phyloP scores from a whole-genome alignment of 495 filamentous ascomycete species.

The Alectoria sarmentosa region DNA sequence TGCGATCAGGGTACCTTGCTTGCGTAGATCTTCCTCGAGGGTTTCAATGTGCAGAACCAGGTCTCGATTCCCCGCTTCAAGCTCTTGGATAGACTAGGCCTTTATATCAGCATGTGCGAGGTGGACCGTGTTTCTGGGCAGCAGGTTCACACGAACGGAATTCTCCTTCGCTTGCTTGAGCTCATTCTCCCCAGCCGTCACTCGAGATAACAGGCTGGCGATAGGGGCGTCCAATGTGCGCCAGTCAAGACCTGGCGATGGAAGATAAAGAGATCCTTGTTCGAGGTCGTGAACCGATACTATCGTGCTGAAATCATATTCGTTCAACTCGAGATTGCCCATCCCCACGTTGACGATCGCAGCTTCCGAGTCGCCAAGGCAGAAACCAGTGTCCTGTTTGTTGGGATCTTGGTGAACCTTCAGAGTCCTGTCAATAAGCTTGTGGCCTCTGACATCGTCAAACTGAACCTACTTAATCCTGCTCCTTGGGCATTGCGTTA shows the following conservation, averaged over 20 bases:
- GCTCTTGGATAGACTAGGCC: no score
- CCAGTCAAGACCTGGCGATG: neutral
- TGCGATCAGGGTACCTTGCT: neutral
- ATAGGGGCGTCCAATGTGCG: neutral
- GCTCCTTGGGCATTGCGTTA: neutral
- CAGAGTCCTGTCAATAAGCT: neutral
- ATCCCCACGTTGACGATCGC: neutral
- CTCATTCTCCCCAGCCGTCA: neutral
- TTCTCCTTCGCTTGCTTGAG: neutral
- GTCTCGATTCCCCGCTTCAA: neutral
- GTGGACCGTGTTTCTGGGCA: no score
- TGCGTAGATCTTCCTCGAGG: neutral
- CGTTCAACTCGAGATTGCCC: neutral
- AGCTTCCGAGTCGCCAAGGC: neutral
- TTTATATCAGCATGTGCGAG: no score
- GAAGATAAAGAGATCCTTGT: neutral
- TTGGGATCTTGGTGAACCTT: neutral
- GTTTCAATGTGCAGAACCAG: neutral
- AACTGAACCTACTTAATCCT: neutral
- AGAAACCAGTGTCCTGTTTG: neutral
- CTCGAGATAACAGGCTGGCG: neutral
- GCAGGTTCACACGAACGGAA: neutral
- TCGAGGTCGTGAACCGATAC: neutral
- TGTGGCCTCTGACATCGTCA: neutral
- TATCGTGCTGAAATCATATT: neutral